Percentiles rank a stretch among this genome's conserved stretches.
These are phyloP conservation scores for Phyllosticta capitalensis DNA, from an alignment of 2,329 filamentous ascomycete genomes.

Conservation along the genomic window DNA sequence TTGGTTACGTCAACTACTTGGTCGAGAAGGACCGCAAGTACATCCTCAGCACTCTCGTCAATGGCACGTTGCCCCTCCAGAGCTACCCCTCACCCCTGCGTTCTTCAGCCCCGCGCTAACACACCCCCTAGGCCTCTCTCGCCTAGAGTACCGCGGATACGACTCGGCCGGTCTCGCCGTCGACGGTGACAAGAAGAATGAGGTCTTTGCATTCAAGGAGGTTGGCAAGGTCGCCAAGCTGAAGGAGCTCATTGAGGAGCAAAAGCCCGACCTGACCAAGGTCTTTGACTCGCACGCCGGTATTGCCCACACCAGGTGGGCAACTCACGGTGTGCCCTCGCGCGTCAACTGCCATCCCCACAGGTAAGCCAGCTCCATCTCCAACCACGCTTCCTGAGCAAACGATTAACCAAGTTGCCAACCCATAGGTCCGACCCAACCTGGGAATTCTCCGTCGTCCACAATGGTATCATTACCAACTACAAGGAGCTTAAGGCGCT, in stretches of 20 bases:
- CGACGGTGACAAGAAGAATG: constrained; percentile 97
- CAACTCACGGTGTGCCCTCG: constrained; percentile 90
- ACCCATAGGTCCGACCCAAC: constrained; percentile 68
- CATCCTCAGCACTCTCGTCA: constrained; percentile 91
- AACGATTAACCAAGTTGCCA: constrained; percentile 1
- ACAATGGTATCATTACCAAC: constrained; percentile 99
- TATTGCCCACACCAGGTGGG: constrained; percentile 98
- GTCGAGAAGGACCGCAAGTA: constrained; percentile 97
- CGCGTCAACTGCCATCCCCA: constrained; percentile 97
- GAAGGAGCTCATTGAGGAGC: constrained; percentile 80
- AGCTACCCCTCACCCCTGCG: constrained; percentile 7
- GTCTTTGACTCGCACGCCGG: constrained; percentile 96
- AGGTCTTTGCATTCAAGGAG: constrained; percentile 96
- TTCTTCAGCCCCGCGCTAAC: constrained; percentile 11
- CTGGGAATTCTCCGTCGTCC: constrained; percentile 95
- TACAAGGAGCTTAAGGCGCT: constrained; percentile 99
- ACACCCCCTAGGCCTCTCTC: constrained; percentile 62
- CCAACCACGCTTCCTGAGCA: background rate
- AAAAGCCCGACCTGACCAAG: constrained; percentile 77
- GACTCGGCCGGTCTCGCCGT: constrained; percentile 93
- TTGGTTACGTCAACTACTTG: constrained; percentile 98
- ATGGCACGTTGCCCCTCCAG: constrained; percentile 53
- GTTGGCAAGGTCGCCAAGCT: constrained; percentile 98
- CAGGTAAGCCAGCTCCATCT: constrained; percentile 50
- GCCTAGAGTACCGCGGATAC: constrained; percentile 97